Percentiles rank a stretch among this genome's conserved stretches.
phyloP scores from a whole-genome alignment of 2,329 filamentous ascomycete species.

The Xylaria digitata region DNA sequence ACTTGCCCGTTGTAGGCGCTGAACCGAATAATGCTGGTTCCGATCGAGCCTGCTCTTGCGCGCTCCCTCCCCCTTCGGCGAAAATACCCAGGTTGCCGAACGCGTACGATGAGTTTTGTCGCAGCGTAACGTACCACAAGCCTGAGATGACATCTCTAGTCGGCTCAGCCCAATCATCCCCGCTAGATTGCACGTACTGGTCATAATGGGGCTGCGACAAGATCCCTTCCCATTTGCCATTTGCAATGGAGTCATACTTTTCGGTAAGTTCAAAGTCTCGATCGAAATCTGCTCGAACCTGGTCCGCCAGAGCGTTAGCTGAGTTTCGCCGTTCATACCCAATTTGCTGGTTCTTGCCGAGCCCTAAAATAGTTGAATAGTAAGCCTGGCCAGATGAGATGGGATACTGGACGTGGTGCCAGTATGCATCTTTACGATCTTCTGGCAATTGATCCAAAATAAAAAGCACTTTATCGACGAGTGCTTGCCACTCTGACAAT shows the following conservation, averaged over 20 bases:
- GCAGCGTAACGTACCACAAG: conserved; percentile 62
- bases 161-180: conserved; percentile 68
- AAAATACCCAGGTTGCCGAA: conserved; percentile 66
- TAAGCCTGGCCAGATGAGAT: conserved; percentile 67
- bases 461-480: conserved; percentile 58
- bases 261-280: conserved; percentile 62
- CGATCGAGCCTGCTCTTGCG: conserved; percentile 63
- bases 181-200: conserved; percentile 64
- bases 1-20: conserved; percentile 55
- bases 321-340: conserved; percentile 67
- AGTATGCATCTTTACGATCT: conserved; percentile 64
- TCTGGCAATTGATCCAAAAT: conserved; percentile 58
- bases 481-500: conserved; percentile 62
- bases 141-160: conserved; percentile 66
- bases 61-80: conserved; percentile 67
- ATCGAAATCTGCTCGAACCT: conserved; percentile 62
- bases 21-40: conserved; percentile 57
- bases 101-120: conserved; percentile 61
- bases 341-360: conserved; percentile 64
- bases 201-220: conserved; percentile 60
- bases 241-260: conserved; percentile 62
- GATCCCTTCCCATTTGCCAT: conserved; percentile 68
- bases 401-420: conserved; percentile 71
- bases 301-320: conserved; percentile 61
- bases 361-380: conserved; percentile 59